Conservation (phyloP, 2,329 filamentous ascomycete species). For the Claviceps fusiformis region DNA sequence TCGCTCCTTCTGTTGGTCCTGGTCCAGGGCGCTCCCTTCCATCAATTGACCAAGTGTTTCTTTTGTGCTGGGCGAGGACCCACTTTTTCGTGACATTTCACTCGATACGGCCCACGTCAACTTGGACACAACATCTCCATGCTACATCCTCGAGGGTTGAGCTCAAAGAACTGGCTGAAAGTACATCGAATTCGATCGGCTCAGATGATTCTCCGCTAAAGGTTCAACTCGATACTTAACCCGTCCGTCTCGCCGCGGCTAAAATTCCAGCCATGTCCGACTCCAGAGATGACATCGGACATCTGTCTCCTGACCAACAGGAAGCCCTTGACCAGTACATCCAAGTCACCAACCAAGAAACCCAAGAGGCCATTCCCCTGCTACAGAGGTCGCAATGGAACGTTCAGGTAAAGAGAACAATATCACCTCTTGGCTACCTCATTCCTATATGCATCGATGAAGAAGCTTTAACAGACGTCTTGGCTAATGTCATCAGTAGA, state of each 20-base stretch:
- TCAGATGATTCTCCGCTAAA: background rate
- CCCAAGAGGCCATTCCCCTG: conserved; percentile 62
- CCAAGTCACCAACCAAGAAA: conserved; percentile 72
- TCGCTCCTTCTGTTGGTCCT: background rate
- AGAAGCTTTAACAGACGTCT: background rate
- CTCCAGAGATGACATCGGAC: conserved; percentile 38
- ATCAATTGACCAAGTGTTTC: background rate
- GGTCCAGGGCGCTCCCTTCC: background rate
- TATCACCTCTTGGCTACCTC: too few relatives aligned
- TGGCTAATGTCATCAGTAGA: conserved; percentile 34
- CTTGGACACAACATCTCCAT: background rate
- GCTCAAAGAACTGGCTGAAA: background rate
- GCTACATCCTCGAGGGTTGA: background rate
- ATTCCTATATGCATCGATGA: background rate
- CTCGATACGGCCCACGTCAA: background rate
- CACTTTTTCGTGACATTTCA: conserved; percentile 1
- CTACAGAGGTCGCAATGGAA: conserved; percentile 91
- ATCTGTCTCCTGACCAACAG: conserved; percentile 67
- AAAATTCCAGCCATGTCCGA: conserved; percentile 18
- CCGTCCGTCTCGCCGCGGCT: background rate
- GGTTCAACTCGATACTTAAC: background rate
- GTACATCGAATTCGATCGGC: background rate
- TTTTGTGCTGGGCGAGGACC: background rate
- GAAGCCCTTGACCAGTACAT: conserved; percentile 78
- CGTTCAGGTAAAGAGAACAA: conserved; percentile 49